Base-by-base conservation (phyloP, 495 filamentous ascomycete genomes). In the Neurospora hispaniola region DNA sequence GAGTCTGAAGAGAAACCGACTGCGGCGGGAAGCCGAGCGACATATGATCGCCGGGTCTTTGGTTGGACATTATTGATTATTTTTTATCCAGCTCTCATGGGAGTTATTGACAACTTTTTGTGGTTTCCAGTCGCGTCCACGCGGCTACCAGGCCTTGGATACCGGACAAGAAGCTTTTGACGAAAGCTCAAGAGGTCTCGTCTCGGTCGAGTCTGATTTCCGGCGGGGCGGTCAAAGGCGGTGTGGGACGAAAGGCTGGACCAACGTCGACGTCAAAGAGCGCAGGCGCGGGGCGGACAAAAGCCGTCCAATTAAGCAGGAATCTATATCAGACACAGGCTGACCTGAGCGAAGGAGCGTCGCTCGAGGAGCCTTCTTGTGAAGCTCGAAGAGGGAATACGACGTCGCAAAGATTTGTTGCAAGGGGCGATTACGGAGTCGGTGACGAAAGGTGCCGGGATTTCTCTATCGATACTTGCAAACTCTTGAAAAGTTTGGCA, bases 41-140 rank as follows among this genome's bases (percentile, higher is more conserved):
- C 87, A 88, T 88, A 85, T 89, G 85, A 86, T 93, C 79, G 77
- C 76, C 87, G 86, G 93, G 88, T 90, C 93, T 88, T 92, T 90
- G 89, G 82, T 92, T 93, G 85, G 93, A 91, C 96, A 98, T 98
- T 93, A 96, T 92, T 86, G 84, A 91, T 92, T 92, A 92, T 85
- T 74, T 81, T 82, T 81, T 72, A 75, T 78, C 81, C 78, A 80
- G 80, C 80, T 80, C 81, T 84, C 81, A 84, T 85, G 77, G 81
- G 79, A 78, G 80, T 76, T 74, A 69, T 74, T 70, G 68, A 35
- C 69, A 39, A 40, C 9, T 42, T 41, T 73, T 43, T 70, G 68
- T 31, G 27, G 27, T 66, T 20, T 35, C 69, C 46, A 71, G 70
- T 76, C 42, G 71, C 72, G 73, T 72, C 74, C 70, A 70, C 70